Percentiles rank a stretch among this genome's conserved stretches.
phyloP scores from a whole-genome alignment of 257 asterid species.

The Gentiana macrophylla region DNA sequence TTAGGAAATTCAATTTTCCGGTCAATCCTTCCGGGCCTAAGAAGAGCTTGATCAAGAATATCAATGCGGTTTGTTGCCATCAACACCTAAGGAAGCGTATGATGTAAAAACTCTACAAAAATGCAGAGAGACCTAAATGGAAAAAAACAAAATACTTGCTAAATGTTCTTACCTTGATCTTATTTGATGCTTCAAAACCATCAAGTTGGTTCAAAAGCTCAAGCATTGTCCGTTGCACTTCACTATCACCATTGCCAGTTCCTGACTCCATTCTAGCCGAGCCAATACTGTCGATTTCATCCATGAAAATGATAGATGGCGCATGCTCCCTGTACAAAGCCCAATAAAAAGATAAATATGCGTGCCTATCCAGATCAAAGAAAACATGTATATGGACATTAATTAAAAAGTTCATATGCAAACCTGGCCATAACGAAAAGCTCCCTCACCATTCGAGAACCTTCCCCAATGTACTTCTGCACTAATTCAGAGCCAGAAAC shows the following conservation, averaged over 20 bases:
- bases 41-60: slow-evolving; percentile 87
- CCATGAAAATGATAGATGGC: slow-evolving; percentile 91
- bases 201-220: slow-evolving; percentile 95
- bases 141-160: neutral
- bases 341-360: neutral
- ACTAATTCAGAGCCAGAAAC: slow-evolving; percentile 68
- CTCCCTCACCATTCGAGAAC: slow-evolving; percentile 93
- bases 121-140: neutral
- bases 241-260: slow-evolving; percentile 89
- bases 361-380: too few relatives aligned
- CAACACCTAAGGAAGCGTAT: slow-evolving; percentile 41
- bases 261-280: slow-evolving; percentile 94
- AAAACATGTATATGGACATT: too few relatives aligned
- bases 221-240: slow-evolving; percentile 86
- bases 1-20: slow-evolving; percentile 92
- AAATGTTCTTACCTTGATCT: slow-evolving; percentile 45
- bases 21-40: slow-evolving; percentile 88
- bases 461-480: slow-evolving; percentile 75
- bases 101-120: too few relatives aligned
- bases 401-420: slow-evolving; percentile 5
- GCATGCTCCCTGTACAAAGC: slow-evolving; percentile 61
- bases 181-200: slow-evolving; percentile 94
- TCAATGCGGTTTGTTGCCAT: slow-evolving; percentile 95
- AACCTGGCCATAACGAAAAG: slow-evolving; percentile 97
- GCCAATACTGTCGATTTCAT: slow-evolving; percentile 88